Conservation (phyloP, 2,329 filamentous ascomycete genomes). For the Rutstroemia sp. region DNA sequence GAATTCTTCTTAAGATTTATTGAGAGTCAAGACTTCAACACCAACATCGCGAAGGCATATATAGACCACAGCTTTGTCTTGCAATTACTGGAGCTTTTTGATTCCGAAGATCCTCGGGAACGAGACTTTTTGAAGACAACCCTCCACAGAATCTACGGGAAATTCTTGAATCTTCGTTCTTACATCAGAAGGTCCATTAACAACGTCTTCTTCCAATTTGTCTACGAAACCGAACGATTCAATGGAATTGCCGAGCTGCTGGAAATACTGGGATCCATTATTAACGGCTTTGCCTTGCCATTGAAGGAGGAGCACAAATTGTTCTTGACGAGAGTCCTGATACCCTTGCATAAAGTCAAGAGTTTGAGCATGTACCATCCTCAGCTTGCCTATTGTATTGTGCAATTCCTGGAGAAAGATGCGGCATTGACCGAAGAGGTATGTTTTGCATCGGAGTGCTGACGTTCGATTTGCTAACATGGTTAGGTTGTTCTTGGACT, state of each 20-base stretch:
- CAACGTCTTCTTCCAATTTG: slow-evolving; percentile 99
- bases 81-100: slow-evolving; percentile 93
- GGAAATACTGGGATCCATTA: slow-evolving; percentile 96
- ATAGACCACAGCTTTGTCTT: slow-evolving; percentile 98
- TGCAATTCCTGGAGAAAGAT: slow-evolving; percentile 97
- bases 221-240: slow-evolving; percentile 96
- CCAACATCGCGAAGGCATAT: slow-evolving; percentile 97
- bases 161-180: slow-evolving; percentile 94
- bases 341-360: slow-evolving; percentile 96
- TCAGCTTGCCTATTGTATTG: slow-evolving; percentile 96
- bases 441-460: slow-evolving; percentile 27
- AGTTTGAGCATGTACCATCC: slow-evolving; percentile 99
- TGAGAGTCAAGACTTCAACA: slow-evolving; percentile 99
- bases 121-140: slow-evolving; percentile 98
- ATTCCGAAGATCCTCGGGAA: slow-evolving; percentile 94
- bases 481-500: slow-evolving; percentile 81
- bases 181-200: slow-evolving; percentile 98
- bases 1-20: slow-evolving; percentile 99
- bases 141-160: slow-evolving; percentile 94
- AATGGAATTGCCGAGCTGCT: slow-evolving; percentile 96
- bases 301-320: slow-evolving; percentile 98
- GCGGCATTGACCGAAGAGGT: slow-evolving; percentile 95
- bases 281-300: slow-evolving; percentile 95
- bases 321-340: slow-evolving; percentile 85
- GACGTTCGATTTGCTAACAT: slow-evolving; percentile 11